A percentile compares a stretch with the other conserved stretches of the same genome.
These are phyloP conservation scores for Arthrobotrys iridis DNA, from an alignment of 2,329 filamentous ascomycete species.

Conservation along the genomic window DNA sequence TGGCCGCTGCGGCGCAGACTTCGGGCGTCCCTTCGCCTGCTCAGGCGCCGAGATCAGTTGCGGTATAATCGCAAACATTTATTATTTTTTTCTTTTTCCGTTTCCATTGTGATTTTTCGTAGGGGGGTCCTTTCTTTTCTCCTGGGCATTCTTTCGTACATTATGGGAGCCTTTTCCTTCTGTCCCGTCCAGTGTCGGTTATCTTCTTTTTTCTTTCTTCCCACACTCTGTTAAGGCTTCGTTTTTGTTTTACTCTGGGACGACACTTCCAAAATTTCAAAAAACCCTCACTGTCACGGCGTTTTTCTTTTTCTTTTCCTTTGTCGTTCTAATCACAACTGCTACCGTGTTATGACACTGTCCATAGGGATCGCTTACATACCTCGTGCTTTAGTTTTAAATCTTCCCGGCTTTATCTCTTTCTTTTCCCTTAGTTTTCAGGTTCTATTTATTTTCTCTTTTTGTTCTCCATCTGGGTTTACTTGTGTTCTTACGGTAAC, in stretches of 20 bases:
- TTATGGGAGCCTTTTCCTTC: neutral
- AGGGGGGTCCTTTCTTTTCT: neutral
- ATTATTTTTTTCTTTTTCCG: neutral
- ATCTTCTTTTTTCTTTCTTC: neutral
- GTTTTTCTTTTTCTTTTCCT: neutral
- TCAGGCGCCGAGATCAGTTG: slow-evolving; percentile 25
- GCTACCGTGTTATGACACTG: neutral
- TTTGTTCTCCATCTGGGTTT: too few species aligned
- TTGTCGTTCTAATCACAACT: neutral
- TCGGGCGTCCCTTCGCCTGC: neutral
- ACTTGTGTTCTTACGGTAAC: too few species aligned
- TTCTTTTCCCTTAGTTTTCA: neutral
- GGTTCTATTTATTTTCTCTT: too few species aligned
- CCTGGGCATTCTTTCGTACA: neutral
- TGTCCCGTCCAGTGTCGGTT: neutral
- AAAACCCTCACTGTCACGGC: neutral
- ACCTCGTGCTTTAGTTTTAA: neutral
- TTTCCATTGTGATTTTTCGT: neutral
- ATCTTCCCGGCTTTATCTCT: neutral
- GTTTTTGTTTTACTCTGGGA: neutral
- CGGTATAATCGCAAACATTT: neutral
- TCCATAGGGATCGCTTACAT: slow-evolving; percentile 13
- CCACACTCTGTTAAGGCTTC: too few species aligned
- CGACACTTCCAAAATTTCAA: too few species aligned
- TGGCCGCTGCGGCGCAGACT: slow-evolving; percentile 76